These are phyloP conservation scores for Glaciozyma martinii DNA, from an alignment of 768 basidiomycete genomes.

Conservation along the genomic window DNA sequence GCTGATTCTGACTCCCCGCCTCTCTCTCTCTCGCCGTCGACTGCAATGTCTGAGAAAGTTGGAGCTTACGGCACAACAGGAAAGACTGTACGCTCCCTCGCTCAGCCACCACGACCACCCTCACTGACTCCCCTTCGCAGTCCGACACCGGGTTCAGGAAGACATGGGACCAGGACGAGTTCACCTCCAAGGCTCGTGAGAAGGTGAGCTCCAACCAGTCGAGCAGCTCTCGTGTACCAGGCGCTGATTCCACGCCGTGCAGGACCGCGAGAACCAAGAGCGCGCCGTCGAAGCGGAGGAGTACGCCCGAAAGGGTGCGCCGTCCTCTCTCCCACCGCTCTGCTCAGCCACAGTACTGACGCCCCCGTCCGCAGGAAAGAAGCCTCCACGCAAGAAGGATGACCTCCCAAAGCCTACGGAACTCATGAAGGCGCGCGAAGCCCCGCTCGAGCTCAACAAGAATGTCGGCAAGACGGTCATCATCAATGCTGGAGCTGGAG, in stretches of 20 bases:
- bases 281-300: conserved; percentile 80
- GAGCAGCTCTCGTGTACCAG: not conserved
- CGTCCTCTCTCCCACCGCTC: not conserved
- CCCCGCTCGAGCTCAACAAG: conserved; percentile 79
- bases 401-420: conserved; percentile 90
- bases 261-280: conserved; percentile 65
- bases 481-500: conserved; percentile 58
- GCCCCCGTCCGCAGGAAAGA: conserved; percentile 55
- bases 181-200: conserved; percentile 67
- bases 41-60: conserved; percentile 18
- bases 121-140: not conserved
- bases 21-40: not conserved
- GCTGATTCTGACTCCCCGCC: too few relatives aligned
- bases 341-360: not conserved
- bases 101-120: not conserved
- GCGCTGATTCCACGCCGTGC: not conserved
- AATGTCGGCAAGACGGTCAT: conserved; percentile 92
- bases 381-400: conserved; percentile 39
- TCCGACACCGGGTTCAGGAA: conserved; percentile 27
- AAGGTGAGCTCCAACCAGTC: conserved; percentile 39
- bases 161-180: conserved; percentile 84
- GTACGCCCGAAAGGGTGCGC: conserved; percentile 73
- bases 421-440: conserved; percentile 79
- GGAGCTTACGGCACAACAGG: conserved; percentile 35
- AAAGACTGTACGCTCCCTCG: conserved; percentile 8